Evolutionary conservation across 768 basidiomycete genomes (phyloP), one percentile per base, ranked within the genome.

Genomic region (Boletus rufocinnamomeus): DNA sequence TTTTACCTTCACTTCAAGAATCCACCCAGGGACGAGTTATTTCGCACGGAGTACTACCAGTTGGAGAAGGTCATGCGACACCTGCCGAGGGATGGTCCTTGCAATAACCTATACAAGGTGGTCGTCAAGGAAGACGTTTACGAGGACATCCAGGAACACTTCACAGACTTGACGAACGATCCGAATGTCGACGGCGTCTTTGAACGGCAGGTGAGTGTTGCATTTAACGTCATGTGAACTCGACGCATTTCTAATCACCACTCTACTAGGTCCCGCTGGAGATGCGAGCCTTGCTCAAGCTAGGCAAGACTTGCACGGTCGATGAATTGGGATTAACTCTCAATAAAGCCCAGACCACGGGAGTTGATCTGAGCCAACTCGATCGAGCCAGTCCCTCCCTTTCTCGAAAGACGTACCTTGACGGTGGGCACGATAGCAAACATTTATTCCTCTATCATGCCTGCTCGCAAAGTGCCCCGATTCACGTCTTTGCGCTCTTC

Each of bases 111-210:
- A 2, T 96, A 91, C 77, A 89, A 87, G 65, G 77, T 98, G 28
- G 76, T 82, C 13, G 92, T 95, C 25, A 82, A 87, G 34, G 97
- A 98, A 69, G 87, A 89, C 6, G 75, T 88, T 17, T 99, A 91
- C 73, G 79, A 88, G 32, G 85, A 90, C 32, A 91, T 88, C 32
- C 88, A 93, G 64, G 89, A 93, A 56, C 93, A 97, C 70, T 98
- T 98, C 68, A 87, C 93, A 19, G 88, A 95, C 69, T 79, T 98
- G 50, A 92, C 85, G 58, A 97, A 97, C 68, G 91, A 95, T 66
- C 92, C 95, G 0, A 93, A 91, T 67, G 93, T 98, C 10, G 94
- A 98, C 65, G 94, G 93, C 1, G 90, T 97, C 4, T 99, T 88
- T 66, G 97, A 99, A 75, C 80, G 88, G 21, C 95, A 98, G 82